A percentile compares a stretch with the other conserved stretches of the same genome.
Evolutionary conservation across 1,284 basidiomycete genomes (phyloP).

Genomic region (Tylopilus sp.): DNA sequence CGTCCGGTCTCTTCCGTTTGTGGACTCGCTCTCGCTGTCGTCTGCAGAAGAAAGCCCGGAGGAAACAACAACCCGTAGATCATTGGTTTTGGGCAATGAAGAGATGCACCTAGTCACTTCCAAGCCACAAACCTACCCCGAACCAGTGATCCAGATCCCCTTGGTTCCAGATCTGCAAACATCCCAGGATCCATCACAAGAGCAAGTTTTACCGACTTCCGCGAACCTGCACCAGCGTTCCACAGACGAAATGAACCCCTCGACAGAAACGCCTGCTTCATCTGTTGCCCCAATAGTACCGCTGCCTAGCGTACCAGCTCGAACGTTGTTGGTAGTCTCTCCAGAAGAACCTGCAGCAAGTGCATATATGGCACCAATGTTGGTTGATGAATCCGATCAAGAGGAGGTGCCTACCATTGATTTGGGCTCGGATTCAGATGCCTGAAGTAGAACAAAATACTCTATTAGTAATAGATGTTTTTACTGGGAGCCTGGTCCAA

Average conservation of each 20-base stretch:
- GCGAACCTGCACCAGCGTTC: not conserved
- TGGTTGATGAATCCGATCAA: constrained; percentile 43
- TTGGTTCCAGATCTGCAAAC: constrained; percentile 1
- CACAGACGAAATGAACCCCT: not conserved
- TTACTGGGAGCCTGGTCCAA: no score
- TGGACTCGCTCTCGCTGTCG: constrained; percentile 61
- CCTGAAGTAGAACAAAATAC: constrained; percentile 12
- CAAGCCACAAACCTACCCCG: not conserved
- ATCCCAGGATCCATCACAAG: not conserved
- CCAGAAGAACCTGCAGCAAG: constrained; percentile 9
- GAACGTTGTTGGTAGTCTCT: not conserved
- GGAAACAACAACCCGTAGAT: constrained; percentile 48
- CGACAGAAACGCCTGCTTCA: not conserved
- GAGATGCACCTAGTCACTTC: not conserved
- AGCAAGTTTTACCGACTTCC: not conserved
- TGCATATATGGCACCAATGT: constrained; percentile 11
- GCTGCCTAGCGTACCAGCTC: not conserved
- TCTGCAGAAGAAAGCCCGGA: constrained; percentile 61
- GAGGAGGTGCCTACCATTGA: constrained; percentile 56
- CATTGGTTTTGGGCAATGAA: constrained; percentile 28
- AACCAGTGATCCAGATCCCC: constrained; percentile 3
- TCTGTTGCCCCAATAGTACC: not conserved
- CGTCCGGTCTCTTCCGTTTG: constrained; percentile 62
- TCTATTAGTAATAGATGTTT: not conserved
- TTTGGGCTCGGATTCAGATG: constrained; percentile 49